Conservation (phyloP, 2,329 filamentous ascomycete species). For the Didymella arachidicola region DNA sequence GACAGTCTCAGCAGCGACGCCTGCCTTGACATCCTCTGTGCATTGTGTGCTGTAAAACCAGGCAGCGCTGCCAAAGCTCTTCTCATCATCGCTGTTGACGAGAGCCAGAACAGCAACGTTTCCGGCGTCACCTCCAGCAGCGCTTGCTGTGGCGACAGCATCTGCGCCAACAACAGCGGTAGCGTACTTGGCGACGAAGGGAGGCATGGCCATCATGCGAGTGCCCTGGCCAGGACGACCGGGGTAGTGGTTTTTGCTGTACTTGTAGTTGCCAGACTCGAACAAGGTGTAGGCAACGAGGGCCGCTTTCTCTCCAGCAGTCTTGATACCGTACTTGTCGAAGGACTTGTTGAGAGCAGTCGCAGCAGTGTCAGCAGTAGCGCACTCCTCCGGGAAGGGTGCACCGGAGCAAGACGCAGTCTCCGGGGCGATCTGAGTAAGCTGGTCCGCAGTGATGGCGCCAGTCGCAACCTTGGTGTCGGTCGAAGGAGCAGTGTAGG, state of each 20-base stretch:
- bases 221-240: conserved; percentile 75
- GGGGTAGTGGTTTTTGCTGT: conserved; percentile 71
- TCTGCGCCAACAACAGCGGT: conserved; percentile 52
- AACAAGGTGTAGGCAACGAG: conserved; percentile 74
- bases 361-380: conserved; percentile 64
- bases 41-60: conserved; percentile 70
- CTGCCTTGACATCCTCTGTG: conserved; percentile 51
- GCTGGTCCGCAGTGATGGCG: conserved; percentile 36
- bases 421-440: conserved; percentile 65
- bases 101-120: conserved; percentile 58
- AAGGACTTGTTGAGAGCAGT: conserved; percentile 66
- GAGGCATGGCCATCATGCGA: conserved; percentile 68
- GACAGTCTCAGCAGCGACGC: conserved; percentile 57
- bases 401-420: conserved; percentile 62
- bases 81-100: conserved; percentile 56
- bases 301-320: conserved; percentile 70
- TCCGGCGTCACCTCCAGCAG: conserved; percentile 45
- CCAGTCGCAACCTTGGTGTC: conserved; percentile 13
- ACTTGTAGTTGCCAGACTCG: conserved; percentile 74
- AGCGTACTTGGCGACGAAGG: conserved; percentile 65
- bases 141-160: conserved; percentile 41
- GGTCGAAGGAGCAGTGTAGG: conserved; percentile 9
- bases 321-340: conserved; percentile 62
- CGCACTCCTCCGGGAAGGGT: conserved; percentile 64
- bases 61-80: conserved; percentile 65